Percentiles rank a stretch among this genome's conserved stretches.
Conservation (phyloP, 2,329 filamentous ascomycete genomes). For the Trichoderma oligosporum region DNA sequence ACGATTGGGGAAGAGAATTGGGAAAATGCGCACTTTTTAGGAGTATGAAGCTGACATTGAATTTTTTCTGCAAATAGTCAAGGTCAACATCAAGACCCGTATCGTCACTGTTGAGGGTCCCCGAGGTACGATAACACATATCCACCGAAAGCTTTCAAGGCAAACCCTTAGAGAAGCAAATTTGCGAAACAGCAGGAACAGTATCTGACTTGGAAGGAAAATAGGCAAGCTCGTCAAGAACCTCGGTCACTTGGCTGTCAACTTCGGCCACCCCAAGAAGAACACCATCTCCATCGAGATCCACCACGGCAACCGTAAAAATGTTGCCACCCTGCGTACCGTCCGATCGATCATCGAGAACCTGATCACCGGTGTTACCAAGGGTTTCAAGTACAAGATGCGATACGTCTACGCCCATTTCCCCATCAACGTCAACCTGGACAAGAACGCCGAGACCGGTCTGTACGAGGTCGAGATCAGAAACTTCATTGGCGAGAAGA, state of each 20-base stretch:
- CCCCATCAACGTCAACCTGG: constrained; percentile 99
- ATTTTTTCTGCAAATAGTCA: constrained; percentile 62
- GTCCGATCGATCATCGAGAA: constrained; percentile 99
- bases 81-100: constrained; percentile 95
- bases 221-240: constrained; percentile 94
- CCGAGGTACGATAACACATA: constrained; percentile 62
- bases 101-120: constrained; percentile 96
- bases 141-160: constrained; percentile 2
- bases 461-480: constrained; percentile 93
- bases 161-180: neutral
- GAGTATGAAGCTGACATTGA: constrained; percentile 26
- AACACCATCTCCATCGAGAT: constrained; percentile 93
- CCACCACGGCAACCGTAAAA: constrained; percentile 98
- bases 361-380: constrained; percentile 96
- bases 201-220: constrained; percentile 21
- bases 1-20: neutral
- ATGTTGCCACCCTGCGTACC: constrained; percentile 94
- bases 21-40: neutral
- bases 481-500: constrained; percentile 99
- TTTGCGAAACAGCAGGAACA: neutral
- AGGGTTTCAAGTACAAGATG: constrained; percentile 99
- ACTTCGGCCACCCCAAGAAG: constrained; percentile 84
- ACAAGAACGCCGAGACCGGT: constrained; percentile 90
- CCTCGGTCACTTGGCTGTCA: constrained; percentile 92
- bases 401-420: constrained; percentile 99